These are phyloP conservation scores for Starmera caribaea DNA, from an alignment of 805 yeast species.

Conservation along the genomic window DNA sequence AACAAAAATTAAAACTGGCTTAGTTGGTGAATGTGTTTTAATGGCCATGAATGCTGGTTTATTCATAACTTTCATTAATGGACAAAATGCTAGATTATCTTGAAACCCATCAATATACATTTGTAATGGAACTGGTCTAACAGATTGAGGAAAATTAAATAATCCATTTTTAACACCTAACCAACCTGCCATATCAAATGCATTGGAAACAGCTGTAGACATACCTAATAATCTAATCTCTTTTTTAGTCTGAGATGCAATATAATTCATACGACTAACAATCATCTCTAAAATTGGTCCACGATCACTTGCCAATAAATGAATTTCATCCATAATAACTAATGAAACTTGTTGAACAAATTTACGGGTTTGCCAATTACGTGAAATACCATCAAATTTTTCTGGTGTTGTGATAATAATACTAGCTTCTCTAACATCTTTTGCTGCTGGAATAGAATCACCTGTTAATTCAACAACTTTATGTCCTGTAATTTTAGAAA, in stretches of 20 bases:
- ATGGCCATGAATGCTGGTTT: conserved; percentile 66
- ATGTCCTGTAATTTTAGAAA: conserved; percentile 80
- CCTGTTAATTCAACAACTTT: conserved; percentile 86
- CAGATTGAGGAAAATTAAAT: conserved; percentile 92
- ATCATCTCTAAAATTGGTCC: conserved; percentile 95
- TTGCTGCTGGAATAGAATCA: conserved; percentile 81
- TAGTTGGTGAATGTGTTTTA: conserved; percentile 56
- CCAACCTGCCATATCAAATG: conserved; percentile 89
- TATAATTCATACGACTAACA: conserved; percentile 88
- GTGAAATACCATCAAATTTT: conserved; percentile 95
- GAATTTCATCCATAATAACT: conserved; percentile 92
- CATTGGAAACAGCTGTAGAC: conserved; percentile 91
- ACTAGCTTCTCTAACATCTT: conserved; percentile 75
- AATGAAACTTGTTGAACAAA: conserved; percentile 76
- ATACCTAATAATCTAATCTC: conserved; percentile 86
- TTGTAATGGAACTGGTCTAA: conserved; percentile 89
- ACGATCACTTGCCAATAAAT: conserved; percentile 91
- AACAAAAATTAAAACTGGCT: conserved; percentile 95
- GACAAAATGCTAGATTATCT: conserved; percentile 74
- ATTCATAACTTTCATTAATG: conserved; percentile 63
- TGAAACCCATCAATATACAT: conserved; percentile 83
- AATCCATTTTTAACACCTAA: conserved; percentile 87
- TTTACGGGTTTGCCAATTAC: conserved; percentile 85
- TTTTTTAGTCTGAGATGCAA: conserved; percentile 86
- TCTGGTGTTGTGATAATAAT: conserved; percentile 92